Conservation (phyloP, 1,284 basidiomycete species). For the Puccinia polysora region DNA sequence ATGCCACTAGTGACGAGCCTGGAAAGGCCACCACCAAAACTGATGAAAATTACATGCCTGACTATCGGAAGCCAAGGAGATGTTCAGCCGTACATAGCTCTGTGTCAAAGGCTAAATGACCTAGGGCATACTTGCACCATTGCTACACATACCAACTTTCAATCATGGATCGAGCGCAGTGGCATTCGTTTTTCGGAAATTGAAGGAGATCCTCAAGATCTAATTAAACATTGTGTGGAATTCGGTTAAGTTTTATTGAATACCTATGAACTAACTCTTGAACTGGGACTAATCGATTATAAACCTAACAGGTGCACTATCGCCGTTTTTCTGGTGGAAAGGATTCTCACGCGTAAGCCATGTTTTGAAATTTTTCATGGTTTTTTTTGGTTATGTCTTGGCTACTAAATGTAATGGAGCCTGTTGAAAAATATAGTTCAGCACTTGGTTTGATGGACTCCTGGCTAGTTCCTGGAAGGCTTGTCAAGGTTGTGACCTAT, state of each 20-base stretch:
- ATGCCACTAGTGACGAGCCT: neutral
- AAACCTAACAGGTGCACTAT: constrained; percentile 49
- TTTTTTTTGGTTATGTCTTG: too few relatives aligned
- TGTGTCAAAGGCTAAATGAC: constrained; percentile 55
- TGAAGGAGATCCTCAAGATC: constrained; percentile 49
- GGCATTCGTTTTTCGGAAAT: constrained; percentile 49
- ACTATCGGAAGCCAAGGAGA: constrained; percentile 61
- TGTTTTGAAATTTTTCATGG: too few relatives aligned
- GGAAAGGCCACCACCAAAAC: neutral
- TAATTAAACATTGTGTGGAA: constrained; percentile 51
- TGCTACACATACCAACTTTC: constrained; percentile 64
- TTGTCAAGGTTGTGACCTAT: too few relatives aligned
- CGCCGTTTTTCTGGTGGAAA: constrained; percentile 49
- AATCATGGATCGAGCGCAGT: constrained; percentile 58
- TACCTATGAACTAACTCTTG: constrained; percentile 49
- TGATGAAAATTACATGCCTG: constrained; percentile 54
- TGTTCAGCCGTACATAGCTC: constrained; percentile 60
- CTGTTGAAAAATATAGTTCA: too few relatives aligned
- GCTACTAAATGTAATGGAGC: too few relatives aligned
- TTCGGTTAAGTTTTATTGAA: constrained; percentile 48
- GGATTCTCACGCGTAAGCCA: constrained; percentile 48
- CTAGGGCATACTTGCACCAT: constrained; percentile 61
- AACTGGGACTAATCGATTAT: constrained; percentile 49
- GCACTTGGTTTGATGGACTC: too few relatives aligned
- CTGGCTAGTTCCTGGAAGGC: too few relatives aligned